A percentile compares a stretch with the other conserved stretches of the same genome.
Evolutionary conservation across 2,329 filamentous ascomycete species (phyloP).

Genomic region (Curvularia spicifera): DNA sequence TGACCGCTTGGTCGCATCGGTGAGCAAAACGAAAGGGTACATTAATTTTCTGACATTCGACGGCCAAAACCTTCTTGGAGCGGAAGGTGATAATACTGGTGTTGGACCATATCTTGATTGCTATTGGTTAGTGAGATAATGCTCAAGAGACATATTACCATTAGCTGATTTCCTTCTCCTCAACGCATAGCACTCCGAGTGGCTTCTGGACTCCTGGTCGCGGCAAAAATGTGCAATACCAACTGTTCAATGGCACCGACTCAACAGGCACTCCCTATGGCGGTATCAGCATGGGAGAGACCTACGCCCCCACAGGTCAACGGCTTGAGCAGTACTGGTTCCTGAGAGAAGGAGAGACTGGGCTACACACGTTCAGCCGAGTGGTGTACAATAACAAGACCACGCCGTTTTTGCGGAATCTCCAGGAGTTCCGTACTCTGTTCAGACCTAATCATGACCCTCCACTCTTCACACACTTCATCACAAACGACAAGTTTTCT

Average conservation of each 20-base stretch:
- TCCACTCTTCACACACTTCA: slow-evolving; percentile 65
- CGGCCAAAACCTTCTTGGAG: slow-evolving; percentile 45
- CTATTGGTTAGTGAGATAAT: slow-evolving; percentile 18
- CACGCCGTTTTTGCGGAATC: slow-evolving; percentile 62
- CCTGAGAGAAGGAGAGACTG: slow-evolving; percentile 66
- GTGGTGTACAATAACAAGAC: slow-evolving; percentile 65
- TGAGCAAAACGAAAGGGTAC: slow-evolving; percentile 53
- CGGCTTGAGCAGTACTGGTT: slow-evolving; percentile 70
- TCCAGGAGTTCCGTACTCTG: slow-evolving; percentile 67
- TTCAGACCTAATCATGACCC: slow-evolving; percentile 63
- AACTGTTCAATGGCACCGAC: slow-evolving; percentile 61
- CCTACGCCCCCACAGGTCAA: slow-evolving; percentile 64
- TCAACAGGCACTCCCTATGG: slow-evolving; percentile 60
- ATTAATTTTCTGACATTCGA: slow-evolving; percentile 55
- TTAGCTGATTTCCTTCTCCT: background rate
- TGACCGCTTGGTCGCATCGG: slow-evolving; percentile 53
- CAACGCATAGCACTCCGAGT: slow-evolving; percentile 53
- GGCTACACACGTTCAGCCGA: slow-evolving; percentile 67
- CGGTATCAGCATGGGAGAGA: slow-evolving; percentile 66
- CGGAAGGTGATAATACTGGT: slow-evolving; percentile 39
- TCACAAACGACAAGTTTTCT: slow-evolving; percentile 61
- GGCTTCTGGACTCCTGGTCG: slow-evolving; percentile 67
- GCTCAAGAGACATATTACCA: background rate
- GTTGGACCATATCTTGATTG: slow-evolving; percentile 49
- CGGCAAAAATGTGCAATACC: slow-evolving; percentile 52